These are phyloP conservation scores for Nicotiana tabacum DNA, from an alignment of 257 asterid species.

Conservation along the genomic window DNA sequence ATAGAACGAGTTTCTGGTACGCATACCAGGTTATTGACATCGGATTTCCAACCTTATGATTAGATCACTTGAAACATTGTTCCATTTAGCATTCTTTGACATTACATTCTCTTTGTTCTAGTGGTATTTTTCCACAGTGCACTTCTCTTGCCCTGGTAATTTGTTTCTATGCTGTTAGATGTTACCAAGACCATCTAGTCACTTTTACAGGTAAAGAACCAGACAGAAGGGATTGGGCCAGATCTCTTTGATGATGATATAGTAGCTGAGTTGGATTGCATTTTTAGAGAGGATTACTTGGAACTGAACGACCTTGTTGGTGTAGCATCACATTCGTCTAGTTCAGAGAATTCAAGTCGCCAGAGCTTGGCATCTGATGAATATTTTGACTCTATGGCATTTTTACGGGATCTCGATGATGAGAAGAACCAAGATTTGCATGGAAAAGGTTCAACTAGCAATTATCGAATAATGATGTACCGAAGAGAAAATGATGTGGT, in stretches of 20 bases:
- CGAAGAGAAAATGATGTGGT: conserved; percentile 24
- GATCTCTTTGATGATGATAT: background rate
- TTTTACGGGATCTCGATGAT: conserved; percentile 41
- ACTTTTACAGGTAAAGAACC: conserved; percentile 20
- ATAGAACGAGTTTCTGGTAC: background rate
- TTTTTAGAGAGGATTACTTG: conserved; percentile 20
- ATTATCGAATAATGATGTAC: conserved; percentile 22
- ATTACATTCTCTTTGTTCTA: background rate
- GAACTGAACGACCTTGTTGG: conserved; percentile 49
- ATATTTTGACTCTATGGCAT: conserved; percentile 39
- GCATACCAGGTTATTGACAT: background rate
- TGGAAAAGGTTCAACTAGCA: conserved; percentile 23
- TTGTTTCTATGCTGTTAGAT: background rate
- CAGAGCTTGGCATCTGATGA: conserved; percentile 51
- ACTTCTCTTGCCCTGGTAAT: background rate
- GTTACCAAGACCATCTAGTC: background rate
- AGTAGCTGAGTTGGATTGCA: background rate
- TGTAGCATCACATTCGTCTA: conserved; percentile 40
- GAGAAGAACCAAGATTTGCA: conserved; percentile 13
- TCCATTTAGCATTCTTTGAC: background rate
- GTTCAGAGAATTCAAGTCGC: conserved; percentile 56
- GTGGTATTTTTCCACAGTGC: background rate
- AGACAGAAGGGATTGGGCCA: conserved; percentile 6
- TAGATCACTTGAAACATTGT: background rate
- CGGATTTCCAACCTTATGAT: background rate